Percentiles rank a stretch among this genome's conserved stretches.
Evolutionary conservation across 2,329 filamentous ascomycete genomes (phyloP).

Genomic region (Exophiala sp.): DNA sequence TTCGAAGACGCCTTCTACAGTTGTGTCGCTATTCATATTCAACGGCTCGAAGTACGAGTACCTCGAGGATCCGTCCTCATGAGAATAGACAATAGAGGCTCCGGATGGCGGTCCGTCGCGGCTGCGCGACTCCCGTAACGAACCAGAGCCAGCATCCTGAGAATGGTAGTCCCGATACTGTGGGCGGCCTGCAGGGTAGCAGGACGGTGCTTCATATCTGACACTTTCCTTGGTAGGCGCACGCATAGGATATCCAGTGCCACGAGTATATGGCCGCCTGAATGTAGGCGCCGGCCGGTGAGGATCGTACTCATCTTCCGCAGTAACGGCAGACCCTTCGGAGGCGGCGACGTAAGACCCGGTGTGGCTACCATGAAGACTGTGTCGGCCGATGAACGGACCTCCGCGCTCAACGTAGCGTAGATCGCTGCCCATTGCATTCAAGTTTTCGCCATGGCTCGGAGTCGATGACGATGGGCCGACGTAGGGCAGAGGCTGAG

Average conservation of each 20-base stretch:
- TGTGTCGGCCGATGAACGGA: background rate
- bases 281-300: conserved; percentile 33
- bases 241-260: background rate
- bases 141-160: background rate
- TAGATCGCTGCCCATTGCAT: background rate
- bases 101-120: conserved; percentile 8
- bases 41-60: conserved; percentile 14
- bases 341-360: conserved; percentile 7
- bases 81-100: conserved; percentile 13
- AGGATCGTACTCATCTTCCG: conserved; percentile 47
- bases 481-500: conserved; percentile 25
- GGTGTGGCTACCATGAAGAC: background rate
- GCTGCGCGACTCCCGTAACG: background rate
- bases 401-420: background rate
- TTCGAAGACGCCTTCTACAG: conserved; percentile 7
- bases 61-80: conserved; percentile 13
- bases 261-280: background rate
- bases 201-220: background rate
- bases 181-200: background rate
- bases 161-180: background rate
- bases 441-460: background rate
- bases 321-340: conserved; percentile 32
- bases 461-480: background rate
- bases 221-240: background rate
- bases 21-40: conserved; percentile 6